Evolutionary conservation across 2,329 filamentous ascomycete species (phyloP).

Genomic region (Ciborinia camelliae): DNA sequence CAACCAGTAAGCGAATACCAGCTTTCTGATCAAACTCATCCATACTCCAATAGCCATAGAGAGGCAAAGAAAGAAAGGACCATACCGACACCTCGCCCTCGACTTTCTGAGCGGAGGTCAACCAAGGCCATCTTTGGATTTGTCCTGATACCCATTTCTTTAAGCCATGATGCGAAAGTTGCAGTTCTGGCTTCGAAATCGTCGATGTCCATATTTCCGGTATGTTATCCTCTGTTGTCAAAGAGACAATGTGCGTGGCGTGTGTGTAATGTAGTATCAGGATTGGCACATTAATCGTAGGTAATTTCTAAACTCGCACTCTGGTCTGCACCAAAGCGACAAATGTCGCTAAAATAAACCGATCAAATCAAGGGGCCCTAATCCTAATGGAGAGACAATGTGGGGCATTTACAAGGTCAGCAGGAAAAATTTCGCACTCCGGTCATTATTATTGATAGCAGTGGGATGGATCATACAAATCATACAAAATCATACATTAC

Average conservation of each 20-base stretch:
- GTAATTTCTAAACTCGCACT: conserved; percentile 18
- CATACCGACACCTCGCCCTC: conserved; percentile 63
- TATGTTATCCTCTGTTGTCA: not conserved
- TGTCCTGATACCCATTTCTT: conserved; percentile 49
- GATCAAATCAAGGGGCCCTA: conserved; percentile 19
- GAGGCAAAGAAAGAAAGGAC: conserved; percentile 26
- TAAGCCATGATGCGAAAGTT: conserved; percentile 57
- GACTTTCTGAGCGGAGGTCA: conserved; percentile 53
- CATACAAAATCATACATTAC: too few species aligned
- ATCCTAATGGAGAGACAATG: conserved; percentile 1
- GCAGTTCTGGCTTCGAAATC: conserved; percentile 46
- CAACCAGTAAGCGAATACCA: not conserved
- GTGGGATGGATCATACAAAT: too few species aligned
- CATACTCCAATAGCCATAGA: conserved; percentile 48
- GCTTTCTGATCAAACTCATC: conserved; percentile 37
- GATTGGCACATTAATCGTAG: not conserved
- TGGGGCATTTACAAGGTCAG: conserved; percentile 12
- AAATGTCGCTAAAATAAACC: conserved; percentile 20
- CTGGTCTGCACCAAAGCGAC: conserved; percentile 2
- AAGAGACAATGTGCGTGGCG: not conserved
- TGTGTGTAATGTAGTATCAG: conserved; percentile 14
- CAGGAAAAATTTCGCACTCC: conserved; percentile 20
- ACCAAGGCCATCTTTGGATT: conserved; percentile 55
- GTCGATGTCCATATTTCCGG: conserved; percentile 32
- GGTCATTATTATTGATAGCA: conserved; percentile 5